phyloP scores from a whole-genome alignment of 1,139 yeast genomes.

The Nakaseomyces delphensis region DNA sequence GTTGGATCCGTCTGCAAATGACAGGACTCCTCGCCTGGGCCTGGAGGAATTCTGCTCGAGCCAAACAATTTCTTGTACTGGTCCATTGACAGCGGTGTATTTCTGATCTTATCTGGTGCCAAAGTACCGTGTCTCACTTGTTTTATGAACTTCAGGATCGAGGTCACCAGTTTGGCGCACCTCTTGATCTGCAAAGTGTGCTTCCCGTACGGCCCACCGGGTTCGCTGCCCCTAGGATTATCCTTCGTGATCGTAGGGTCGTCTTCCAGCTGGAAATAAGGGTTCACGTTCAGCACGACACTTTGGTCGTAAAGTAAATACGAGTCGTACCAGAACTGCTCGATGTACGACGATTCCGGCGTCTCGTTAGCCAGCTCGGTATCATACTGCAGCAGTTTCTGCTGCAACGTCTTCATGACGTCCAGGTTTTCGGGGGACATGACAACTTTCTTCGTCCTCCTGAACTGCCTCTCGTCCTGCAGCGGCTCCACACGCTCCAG shows the following conservation, averaged over 20 bases:
- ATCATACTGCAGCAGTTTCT: constrained; percentile 32
- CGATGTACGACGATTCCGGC: constrained; percentile 66
- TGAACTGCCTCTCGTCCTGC: constrained; percentile 62
- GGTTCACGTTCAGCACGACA: constrained; percentile 79
- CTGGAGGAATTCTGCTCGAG: constrained; percentile 75
- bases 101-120: constrained; percentile 61
- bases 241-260: constrained; percentile 67
- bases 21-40: constrained; percentile 48
- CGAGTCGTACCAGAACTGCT: constrained; percentile 90
- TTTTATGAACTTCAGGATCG: constrained; percentile 68
- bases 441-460: constrained; percentile 50
- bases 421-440: constrained; percentile 49
- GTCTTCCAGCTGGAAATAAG: constrained; percentile 79
- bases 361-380: constrained; percentile 58
- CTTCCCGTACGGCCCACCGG: constrained; percentile 19
- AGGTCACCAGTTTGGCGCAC: constrained; percentile 72
- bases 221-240: constrained; percentile 29
- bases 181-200: constrained; percentile 52
- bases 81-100: constrained; percentile 75
- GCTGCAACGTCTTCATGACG: constrained; percentile 25
- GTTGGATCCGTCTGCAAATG: constrained; percentile 71
- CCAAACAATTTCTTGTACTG: constrained; percentile 83
- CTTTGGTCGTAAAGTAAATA: constrained; percentile 81
- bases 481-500: constrained; percentile 60
- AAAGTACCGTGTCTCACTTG: constrained; percentile 70